A percentile compares a stretch with the other conserved stretches of the same genome.
These are phyloP conservation scores for Leccinum ponderosum DNA, from an alignment of 1,284 basidiomycete genomes.

Conservation along the genomic window DNA sequence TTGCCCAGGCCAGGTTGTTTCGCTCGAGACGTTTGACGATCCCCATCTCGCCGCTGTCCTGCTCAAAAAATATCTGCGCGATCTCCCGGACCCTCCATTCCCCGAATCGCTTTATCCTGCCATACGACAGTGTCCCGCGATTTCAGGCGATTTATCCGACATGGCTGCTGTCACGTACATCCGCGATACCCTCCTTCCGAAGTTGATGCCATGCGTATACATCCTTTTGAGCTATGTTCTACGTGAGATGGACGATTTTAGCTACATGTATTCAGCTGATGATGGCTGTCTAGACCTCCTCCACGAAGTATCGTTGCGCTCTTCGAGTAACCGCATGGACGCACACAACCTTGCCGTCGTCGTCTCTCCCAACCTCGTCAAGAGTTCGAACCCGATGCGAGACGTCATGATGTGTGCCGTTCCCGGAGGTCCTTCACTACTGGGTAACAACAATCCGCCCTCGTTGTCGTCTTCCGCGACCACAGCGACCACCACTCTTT, in stretches of 20 bases:
- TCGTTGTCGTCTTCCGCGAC: constrained; percentile 23
- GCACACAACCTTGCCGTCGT: constrained; percentile 81
- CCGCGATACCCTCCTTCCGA: constrained; percentile 63
- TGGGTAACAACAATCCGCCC: neutral
- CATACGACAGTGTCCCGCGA: constrained; percentile 67
- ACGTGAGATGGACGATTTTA: constrained; percentile 49
- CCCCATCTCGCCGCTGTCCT: constrained; percentile 82
- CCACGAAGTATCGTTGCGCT: constrained; percentile 71
- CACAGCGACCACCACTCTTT: constrained; percentile 21
- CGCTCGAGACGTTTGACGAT: constrained; percentile 70
- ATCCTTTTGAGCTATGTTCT: constrained; percentile 72
- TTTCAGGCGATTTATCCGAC: constrained; percentile 54
- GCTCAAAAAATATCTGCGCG: constrained; percentile 81
- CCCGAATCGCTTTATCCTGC: constrained; percentile 63
- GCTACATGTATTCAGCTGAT: constrained; percentile 14
- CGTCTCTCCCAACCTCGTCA: constrained; percentile 76
- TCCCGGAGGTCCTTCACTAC: constrained; percentile 42
- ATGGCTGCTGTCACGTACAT: constrained; percentile 62
- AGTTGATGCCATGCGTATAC: constrained; percentile 68
- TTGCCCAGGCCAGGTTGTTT: constrained; percentile 70
- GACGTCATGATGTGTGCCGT: constrained; percentile 74
- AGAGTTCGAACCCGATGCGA: constrained; percentile 61
- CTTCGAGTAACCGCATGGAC: constrained; percentile 74
- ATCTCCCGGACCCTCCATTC: constrained; percentile 76
- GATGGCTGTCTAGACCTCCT: constrained; percentile 57